Conservation (phyloP, 2,329 filamentous ascomycete genomes). For the Thermothelomyces thermophilus region DNA sequence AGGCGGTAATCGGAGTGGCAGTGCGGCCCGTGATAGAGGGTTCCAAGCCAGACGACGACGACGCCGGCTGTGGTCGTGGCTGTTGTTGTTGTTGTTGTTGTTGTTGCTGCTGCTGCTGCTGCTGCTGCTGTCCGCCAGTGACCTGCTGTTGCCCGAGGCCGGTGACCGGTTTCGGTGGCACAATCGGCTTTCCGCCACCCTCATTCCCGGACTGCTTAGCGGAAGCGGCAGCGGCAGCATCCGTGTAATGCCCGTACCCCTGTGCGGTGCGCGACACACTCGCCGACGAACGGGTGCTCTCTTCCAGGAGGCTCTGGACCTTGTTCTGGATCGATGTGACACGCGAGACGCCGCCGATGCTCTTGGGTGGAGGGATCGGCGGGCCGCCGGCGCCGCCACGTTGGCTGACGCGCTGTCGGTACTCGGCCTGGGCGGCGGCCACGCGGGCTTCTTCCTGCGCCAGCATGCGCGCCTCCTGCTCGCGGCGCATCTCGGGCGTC, state of each 20-base stretch:
- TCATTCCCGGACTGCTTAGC: slow-evolving; percentile 29
- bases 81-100: neutral
- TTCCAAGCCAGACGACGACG: neutral
- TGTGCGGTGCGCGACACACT: slow-evolving; percentile 65
- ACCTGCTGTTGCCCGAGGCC: slow-evolving; percentile 19
- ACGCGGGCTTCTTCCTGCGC: slow-evolving; percentile 87
- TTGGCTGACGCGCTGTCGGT: slow-evolving; percentile 66
- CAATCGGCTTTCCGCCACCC: slow-evolving; percentile 32
- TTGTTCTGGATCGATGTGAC: slow-evolving; percentile 87
- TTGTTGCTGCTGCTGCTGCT: slow-evolving; percentile 1
- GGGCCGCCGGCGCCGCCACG: slow-evolving; percentile 34
- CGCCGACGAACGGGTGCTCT: slow-evolving; percentile 58
- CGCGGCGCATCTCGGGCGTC: slow-evolving; percentile 81
- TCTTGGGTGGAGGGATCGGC: slow-evolving; percentile 43
- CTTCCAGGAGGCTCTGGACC: slow-evolving; percentile 76
- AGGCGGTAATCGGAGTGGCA: neutral
- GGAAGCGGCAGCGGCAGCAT: slow-evolving; percentile 33
- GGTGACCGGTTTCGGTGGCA: slow-evolving; percentile 47
- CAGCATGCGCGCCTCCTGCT: slow-evolving; percentile 74
- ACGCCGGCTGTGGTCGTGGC: neutral
- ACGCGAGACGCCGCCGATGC: slow-evolving; percentile 52
- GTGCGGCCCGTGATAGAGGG: slow-evolving; percentile 5
- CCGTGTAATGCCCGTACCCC: slow-evolving; percentile 84
- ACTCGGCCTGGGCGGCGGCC: slow-evolving; percentile 80
- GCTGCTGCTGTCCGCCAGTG: slow-evolving; percentile 18